These are phyloP conservation scores for Mycogone perniciosa DNA, from an alignment of 2,329 filamentous ascomycete genomes.

Conservation along the genomic window DNA sequence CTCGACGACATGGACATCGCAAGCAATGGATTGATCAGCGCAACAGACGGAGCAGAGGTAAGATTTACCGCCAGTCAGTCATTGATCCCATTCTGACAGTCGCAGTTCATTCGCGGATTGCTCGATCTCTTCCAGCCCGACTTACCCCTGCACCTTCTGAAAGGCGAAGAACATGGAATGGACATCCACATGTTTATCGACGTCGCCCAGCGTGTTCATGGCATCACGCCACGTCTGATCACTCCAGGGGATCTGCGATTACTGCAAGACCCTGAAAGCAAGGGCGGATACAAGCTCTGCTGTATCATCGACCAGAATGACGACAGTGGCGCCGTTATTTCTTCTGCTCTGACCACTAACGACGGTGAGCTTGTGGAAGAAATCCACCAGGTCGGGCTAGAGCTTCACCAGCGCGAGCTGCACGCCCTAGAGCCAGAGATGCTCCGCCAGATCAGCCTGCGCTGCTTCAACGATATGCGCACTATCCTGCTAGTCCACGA, in stretches of 20 bases:
- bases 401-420: conserved; percentile 34
- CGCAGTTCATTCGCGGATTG: conserved; percentile 28
- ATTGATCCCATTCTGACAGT: background rate
- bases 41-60: conserved; percentile 22
- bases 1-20: conserved; percentile 17
- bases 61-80: background rate
- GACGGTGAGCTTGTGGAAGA: conserved; percentile 26
- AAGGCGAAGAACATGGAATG: conserved; percentile 31
- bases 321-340: background rate
- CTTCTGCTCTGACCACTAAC: conserved; percentile 12
- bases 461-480: conserved; percentile 36
- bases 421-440: conserved; percentile 24
- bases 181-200: conserved; percentile 35
- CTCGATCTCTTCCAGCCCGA: conserved; percentile 25
- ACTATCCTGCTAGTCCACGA: conserved; percentile 36
- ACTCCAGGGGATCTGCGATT: conserved; percentile 28
- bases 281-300: conserved; percentile 24
- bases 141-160: conserved; percentile 31
- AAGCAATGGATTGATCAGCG: conserved; percentile 16
- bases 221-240: conserved; percentile 28
- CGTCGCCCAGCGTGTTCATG: conserved; percentile 21
- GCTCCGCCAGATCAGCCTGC: conserved; percentile 29
- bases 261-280: conserved; percentile 19
- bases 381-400: conserved; percentile 32
- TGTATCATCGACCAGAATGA: conserved; percentile 17